phyloP scores from a whole-genome alignment of 2,329 filamentous ascomycete species.

The Diaporthe citrichinensis region DNA sequence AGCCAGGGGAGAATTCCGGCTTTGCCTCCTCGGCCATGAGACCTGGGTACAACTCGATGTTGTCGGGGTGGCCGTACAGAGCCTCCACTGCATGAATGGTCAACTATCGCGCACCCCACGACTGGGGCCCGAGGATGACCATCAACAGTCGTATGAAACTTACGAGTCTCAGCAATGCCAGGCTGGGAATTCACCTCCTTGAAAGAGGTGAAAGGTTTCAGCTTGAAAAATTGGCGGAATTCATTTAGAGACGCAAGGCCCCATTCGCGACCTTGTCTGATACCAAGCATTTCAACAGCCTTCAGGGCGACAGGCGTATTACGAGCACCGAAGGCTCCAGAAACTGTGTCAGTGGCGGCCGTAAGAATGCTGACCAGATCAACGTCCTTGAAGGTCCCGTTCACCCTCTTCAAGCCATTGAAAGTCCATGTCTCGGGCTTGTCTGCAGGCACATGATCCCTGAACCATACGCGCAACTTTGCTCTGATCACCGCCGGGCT shows the following conservation, averaged over 20 bases:
- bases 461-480: neutral
- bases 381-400: neutral
- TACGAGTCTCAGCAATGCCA: neutral
- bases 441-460: neutral
- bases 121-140: no score
- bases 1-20: neutral
- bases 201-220: constrained; percentile 17
- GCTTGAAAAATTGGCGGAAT: constrained; percentile 12
- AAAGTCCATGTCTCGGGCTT: constrained; percentile 21
- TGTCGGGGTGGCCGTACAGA: constrained; percentile 7
- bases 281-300: neutral
- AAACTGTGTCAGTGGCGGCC: neutral
- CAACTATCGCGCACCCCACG: neutral
- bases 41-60: constrained; percentile 6
- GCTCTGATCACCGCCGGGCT: neutral
- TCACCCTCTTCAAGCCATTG: neutral
- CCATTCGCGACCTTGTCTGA: constrained; percentile 9
- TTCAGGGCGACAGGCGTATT: constrained; percentile 4
- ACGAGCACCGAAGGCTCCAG: constrained; percentile 2
- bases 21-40: constrained; percentile 3
- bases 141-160: neutral
- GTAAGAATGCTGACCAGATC: neutral
- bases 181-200: neutral
- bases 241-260: constrained; percentile 3
- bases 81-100: neutral